These are phyloP conservation scores for Cadophora luteo-olivacea DNA, from an alignment of 2,329 filamentous ascomycete genomes.

Conservation along the genomic window DNA sequence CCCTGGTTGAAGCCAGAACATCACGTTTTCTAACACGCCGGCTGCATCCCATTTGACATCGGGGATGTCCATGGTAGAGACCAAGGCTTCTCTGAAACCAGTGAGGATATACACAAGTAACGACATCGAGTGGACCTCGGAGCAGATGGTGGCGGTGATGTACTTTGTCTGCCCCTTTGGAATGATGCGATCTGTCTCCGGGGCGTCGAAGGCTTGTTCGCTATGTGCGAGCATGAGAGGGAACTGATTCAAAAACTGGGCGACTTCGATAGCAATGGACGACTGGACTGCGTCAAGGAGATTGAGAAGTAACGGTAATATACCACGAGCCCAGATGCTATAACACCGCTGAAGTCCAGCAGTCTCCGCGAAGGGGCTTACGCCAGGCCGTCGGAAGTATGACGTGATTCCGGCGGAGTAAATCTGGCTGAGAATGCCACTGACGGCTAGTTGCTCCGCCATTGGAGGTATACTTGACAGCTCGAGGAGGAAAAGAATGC, in stretches of 20 bases:
- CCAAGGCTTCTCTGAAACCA: slow-evolving; percentile 61
- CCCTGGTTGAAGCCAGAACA: slow-evolving; percentile 72
- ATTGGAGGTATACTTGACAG: slow-evolving; percentile 81
- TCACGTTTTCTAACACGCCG: slow-evolving; percentile 79
- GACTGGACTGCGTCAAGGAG: slow-evolving; percentile 81
- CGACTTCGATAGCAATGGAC: slow-evolving; percentile 83
- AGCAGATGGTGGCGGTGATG: slow-evolving; percentile 75
- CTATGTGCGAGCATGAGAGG: slow-evolving; percentile 77
- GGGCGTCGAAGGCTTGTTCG: slow-evolving; percentile 72
- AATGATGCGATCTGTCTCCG: slow-evolving; percentile 58
- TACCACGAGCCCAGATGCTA: slow-evolving; percentile 86
- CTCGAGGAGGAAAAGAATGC: slow-evolving; percentile 85
- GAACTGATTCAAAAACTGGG: slow-evolving; percentile 89
- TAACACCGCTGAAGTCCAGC: slow-evolving; percentile 76
- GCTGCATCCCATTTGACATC: slow-evolving; percentile 77
- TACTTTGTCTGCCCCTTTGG: slow-evolving; percentile 59
- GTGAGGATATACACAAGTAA: slow-evolving; percentile 77
- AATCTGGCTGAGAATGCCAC: slow-evolving; percentile 81
- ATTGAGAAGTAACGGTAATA: slow-evolving; percentile 89
- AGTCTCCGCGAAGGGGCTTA: slow-evolving; percentile 80
- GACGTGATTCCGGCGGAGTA: slow-evolving; percentile 80
- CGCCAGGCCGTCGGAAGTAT: slow-evolving; percentile 73
- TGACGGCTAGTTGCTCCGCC: slow-evolving; percentile 88
- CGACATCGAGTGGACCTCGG: slow-evolving; percentile 80
- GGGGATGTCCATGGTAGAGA: slow-evolving; percentile 75